Conservation (phyloP, 371 early-diverging fungal genomes). For the Zychaea mexicana region DNA sequence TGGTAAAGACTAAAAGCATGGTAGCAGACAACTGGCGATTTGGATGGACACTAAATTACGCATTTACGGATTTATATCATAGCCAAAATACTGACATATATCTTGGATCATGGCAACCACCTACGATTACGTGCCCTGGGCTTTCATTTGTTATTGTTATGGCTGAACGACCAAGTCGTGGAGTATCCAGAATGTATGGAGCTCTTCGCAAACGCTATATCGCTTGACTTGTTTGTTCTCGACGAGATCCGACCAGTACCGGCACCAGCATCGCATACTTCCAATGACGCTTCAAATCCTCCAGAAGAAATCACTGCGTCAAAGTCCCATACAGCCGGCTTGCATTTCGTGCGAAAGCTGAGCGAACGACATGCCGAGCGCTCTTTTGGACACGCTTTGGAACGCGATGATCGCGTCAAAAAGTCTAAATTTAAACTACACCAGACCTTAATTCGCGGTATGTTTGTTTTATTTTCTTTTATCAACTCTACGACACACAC, state of each 20-base stretch:
- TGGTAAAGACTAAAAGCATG: constrained; percentile 43
- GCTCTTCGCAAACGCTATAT: constrained; percentile 67
- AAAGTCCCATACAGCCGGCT: constrained; percentile 26
- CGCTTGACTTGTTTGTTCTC: constrained; percentile 65
- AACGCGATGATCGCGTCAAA: constrained; percentile 38
- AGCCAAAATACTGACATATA: constrained; percentile 54
- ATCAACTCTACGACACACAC: neutral
- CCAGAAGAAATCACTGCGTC: constrained; percentile 33
- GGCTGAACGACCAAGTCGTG: constrained; percentile 68
- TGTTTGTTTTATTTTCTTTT: neutral
- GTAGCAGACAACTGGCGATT: neutral
- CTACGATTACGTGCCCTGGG: constrained; percentile 72
- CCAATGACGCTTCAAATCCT: constrained; percentile 17
- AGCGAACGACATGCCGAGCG: constrained; percentile 40
- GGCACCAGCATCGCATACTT: constrained; percentile 11
- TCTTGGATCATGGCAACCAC: constrained; percentile 70
- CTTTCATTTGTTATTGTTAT: constrained; percentile 72
- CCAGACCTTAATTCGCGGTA: constrained; percentile 31
- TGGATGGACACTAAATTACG: neutral
- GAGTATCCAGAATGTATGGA: constrained; percentile 66
- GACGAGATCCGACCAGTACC: constrained; percentile 54
- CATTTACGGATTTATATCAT: neutral
- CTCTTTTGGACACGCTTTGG: constrained; percentile 32
- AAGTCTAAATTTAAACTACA: constrained; percentile 27
- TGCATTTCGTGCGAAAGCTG: constrained; percentile 46